Base-by-base conservation (phyloP, 2,329 filamentous ascomycete genomes). In the Apiospora saccharicola region DNA sequence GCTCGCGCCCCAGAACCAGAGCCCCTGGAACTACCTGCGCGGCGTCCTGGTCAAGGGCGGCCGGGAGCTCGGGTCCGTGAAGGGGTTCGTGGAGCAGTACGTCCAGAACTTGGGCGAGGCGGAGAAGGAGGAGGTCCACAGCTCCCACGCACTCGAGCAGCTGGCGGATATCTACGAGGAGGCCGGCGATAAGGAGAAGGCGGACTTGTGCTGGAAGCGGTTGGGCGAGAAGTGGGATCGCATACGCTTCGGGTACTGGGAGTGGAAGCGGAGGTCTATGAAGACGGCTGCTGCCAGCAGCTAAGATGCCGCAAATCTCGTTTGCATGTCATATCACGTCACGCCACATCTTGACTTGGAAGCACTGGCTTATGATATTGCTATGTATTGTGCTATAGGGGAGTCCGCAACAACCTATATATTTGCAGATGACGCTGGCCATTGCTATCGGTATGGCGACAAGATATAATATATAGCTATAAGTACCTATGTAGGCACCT, bases 161-260 rank as follows among this genome's bases (percentile, higher is more conserved):
- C 78, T 96, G 74, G 93, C 92, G 0, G 92, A 95, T 75, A 88
- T 92, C 46, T 92, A 90, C 73, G 86, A 80, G 2, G 87, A 90
- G 77, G 82, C 86, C 72, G 88, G 88, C 16, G 86, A 90, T 69
- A 87, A 81, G 75, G 86, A 88, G 24, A 88, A 90, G 80, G 95
- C 95, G 1, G 89, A 86, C 71, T 83, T 90, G 79, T 94, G 93
- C 73, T 83, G 98, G 78, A 88, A 89, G 72, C 85, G 97, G 74
- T 82, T 99, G 78, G 92, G 90, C 68, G 91, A 92, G 79, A 95
- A 92, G 85, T 99, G 95, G 88, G 96, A 99, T 86, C 94, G 94
- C 8, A 92, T 99, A 73, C 88, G 96, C 72, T 92, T 91, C 75
- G 96, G 95, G 75, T 99, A 98, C 83, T 99, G 96, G 96, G 91